Base-by-base conservation (phyloP, 495 filamentous ascomycete species). In the Penicillium manginii region DNA sequence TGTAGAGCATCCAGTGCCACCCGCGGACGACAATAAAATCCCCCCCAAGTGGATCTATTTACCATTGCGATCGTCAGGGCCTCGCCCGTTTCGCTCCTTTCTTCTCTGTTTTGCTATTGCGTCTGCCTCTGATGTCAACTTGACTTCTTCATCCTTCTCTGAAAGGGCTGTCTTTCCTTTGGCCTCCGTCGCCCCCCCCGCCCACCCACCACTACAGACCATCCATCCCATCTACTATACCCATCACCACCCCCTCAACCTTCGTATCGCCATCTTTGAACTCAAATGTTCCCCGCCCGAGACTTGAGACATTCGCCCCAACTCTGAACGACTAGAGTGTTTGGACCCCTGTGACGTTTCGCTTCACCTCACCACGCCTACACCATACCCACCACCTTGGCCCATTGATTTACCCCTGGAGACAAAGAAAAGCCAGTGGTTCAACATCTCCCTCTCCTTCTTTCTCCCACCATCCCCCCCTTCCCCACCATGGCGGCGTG, bases 81-180 rank as follows among this genome's bases (percentile, higher is more conserved):
- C 58, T 66, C 63, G 62, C 58, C 62, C 63, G 63, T 43, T 60
- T 66, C 64, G 55, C 52, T 60, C 55, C 52, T 61, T 66, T 63
- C 62, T 67, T 43, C 40, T 43, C 40, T 43, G 7, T 43, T 17
- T 43, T 43, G n/a, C 17, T 18, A 17, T 3, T 43, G 18, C 45
- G 21, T 12, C 45, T 26, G 11, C 11, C 52, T 61, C 48, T 62
- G 15, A 37, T 37, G 35, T 37, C 35, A 37, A 43, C 40, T 43
- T 43, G 39, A 55, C 37, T 50, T 52, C 52, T 56, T 19, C 47
- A 45, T 49, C 48, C 22, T 18, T 23, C 14, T 26, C 55, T 21
- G 22, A 33, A 39, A 61, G 72, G 73, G 72, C 72, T 75, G 73
- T 75, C 73, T 69, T 69, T 76, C 73, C 72, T 76, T 76, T 67